A percentile compares a stretch with the other conserved stretches of the same genome.
These are phyloP conservation scores for Austroboletus olivaceoglutinosus DNA, from an alignment of 1,284 basidiomycete genomes.

Conservation along the genomic window DNA sequence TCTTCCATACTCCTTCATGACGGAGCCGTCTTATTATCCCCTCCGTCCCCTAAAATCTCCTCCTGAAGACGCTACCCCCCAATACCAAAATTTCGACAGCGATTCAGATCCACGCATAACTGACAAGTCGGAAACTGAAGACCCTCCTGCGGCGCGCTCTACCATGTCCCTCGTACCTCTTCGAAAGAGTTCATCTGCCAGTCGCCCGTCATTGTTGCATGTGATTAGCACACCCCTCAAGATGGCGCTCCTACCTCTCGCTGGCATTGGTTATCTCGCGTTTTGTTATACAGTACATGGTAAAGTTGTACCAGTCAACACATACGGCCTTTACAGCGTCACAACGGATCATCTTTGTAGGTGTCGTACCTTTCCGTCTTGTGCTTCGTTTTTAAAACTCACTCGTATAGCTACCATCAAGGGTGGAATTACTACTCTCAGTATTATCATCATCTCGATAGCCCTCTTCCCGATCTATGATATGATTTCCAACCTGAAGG, in stretches of 20 bases:
- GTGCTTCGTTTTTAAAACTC: not conserved
- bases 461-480: constrained; percentile 24
- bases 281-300: constrained; percentile 31
- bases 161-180: constrained; percentile 5
- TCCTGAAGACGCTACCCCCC: not conserved
- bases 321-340: constrained; percentile 17
- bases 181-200: not conserved
- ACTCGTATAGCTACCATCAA: constrained; percentile 22
- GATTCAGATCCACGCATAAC: not conserved
- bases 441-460: constrained; percentile 28
- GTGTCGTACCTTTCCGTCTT: not conserved
- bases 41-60: constrained; percentile 11
- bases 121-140: not conserved
- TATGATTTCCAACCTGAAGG: constrained; percentile 21
- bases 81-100: not conserved
- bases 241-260: constrained; percentile 25
- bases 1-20: constrained; percentile 7
- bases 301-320: constrained; percentile 23
- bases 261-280: constrained; percentile 25
- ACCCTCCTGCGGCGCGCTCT: not conserved
- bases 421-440: constrained; percentile 29
- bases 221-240: constrained; percentile 6
- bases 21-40: constrained; percentile 19
- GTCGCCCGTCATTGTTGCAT: constrained; percentile 6
- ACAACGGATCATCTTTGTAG: constrained; percentile 21